These are phyloP conservation scores for Umbelopsis isabellina DNA, from an alignment of 192 early-diverging fungal genomes.

Conservation along the genomic window DNA sequence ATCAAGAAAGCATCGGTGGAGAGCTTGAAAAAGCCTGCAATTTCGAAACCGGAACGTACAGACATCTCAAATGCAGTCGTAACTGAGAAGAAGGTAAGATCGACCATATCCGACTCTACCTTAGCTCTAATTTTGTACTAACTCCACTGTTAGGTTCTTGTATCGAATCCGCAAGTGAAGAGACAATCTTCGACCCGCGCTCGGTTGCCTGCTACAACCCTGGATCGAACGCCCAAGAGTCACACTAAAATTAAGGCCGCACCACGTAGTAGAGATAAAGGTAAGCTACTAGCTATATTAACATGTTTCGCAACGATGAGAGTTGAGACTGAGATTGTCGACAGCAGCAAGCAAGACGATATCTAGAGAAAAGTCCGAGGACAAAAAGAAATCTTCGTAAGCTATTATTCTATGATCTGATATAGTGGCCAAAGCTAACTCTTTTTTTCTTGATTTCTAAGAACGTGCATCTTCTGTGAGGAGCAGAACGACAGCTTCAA, in stretches of 20 bases:
- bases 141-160: not conserved
- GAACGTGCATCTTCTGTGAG: slow-evolving; percentile 76
- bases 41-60: not conserved
- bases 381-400: slow-evolving; percentile 12
- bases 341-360: not conserved
- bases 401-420: not conserved
- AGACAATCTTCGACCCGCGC: not conserved
- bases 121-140: not conserved
- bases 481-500: slow-evolving; percentile 63
- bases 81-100: slow-evolving; percentile 7
- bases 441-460: not conserved
- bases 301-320: not conserved
- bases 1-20: not conserved
- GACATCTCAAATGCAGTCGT: not conserved
- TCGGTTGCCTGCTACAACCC: not conserved
- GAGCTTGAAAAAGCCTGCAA: not conserved
- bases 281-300: not conserved
- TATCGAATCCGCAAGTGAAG: not conserved
- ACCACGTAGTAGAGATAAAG: not conserved
- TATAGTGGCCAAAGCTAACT: not conserved
- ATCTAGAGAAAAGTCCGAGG: not conserved
- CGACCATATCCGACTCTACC: too few relatives aligned
- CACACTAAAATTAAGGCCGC: not conserved
- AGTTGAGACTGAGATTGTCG: not conserved
- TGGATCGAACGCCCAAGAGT: not conserved